Base-by-base conservation (phyloP, 345 rosid genomes). In the Bruguiera sexangula region DNA sequence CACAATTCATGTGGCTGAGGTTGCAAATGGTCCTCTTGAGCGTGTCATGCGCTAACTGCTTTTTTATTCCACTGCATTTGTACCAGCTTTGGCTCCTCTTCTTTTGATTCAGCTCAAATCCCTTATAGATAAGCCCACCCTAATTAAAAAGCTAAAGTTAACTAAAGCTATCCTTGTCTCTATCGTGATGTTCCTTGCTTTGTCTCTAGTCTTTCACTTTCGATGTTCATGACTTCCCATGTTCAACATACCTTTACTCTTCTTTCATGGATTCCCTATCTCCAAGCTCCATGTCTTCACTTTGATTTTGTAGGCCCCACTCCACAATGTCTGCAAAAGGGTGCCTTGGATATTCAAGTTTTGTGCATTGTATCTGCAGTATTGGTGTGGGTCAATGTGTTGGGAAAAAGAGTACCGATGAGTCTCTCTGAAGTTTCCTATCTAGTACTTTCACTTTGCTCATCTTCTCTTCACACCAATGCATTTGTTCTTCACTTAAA, bases 381-480 rank as follows among this genome's bases (percentile, higher is more conserved):
- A 8, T 31, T 48, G 5, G 72, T 69, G 63, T 31, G 85, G 81
- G 81, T 88, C 84, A 85, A 78, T 89, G 99, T 73, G 98, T 86
- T 27, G 97, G 99, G 85, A 90, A 96, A 75, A 95, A 96, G 78
- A 92, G 89, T 75, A 96, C 85, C 0, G 95, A 79, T 62, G 95
- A 85, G 73, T 96, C 98, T 87, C 98, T 89, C 78, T 92, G 96
- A 50, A 96, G 79, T 68, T 87, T 87, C 68, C 97, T 93, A 48
- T 82, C 89, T 66, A 70, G 50, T 26, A 92, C 73, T 26, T 83
- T 90, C 27, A 92, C 90, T 86, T 85, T 96, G 90, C 91, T 96
- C 97, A 89, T 92, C 84, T 92, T 96, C 78, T 82, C 98, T 75
- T 92, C 99, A 46, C 96, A 89, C 99, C 99, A 96, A 69, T 96